Base-by-base conservation (phyloP, 2,329 filamentous ascomycete genomes). In the Emericellopsis atlantica region DNA sequence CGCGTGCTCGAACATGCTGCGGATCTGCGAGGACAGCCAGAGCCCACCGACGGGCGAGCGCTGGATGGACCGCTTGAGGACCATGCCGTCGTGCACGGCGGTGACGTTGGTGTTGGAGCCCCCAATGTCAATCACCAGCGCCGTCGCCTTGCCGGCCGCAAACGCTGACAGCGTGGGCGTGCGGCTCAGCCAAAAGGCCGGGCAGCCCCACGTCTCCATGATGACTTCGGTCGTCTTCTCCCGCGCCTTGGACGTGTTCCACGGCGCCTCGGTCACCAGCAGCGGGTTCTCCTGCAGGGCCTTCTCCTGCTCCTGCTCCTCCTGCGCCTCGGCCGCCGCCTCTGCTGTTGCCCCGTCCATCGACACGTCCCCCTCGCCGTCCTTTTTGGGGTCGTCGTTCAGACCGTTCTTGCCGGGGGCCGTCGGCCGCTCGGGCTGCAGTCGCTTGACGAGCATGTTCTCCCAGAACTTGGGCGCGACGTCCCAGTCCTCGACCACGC, bases 401-500 rank as follows among this genome's bases (percentile, higher is more conserved):
- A 90, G 65, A 16, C 85, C 84, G 56, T 94, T 92, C 55, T 79
- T 81, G 16, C 75, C 68, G 1, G 86, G 79, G 36, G 80, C 74
- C 7, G 76, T 78, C 36, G 79, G 76, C 51, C 78, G 79, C 41
- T 80, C 71, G 43, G 85, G 85, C 40, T 92, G 94, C 49, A 98
- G 72, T 47, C 88, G 80, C 51, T 86, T 88, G 44, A 89, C 84
- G 47, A 98, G 84, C 53, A 88, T 80, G 62, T 94, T 82, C 60
- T 96, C 89, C 89, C 90, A 98, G 42, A 96, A 66, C 58, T 82
- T 82, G 45, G 84, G 75, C 23, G 89, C 90, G 38, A 81, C 80
- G 49, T 98, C 92, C 92, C 92, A 98, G 61, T 98, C 89, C 60
- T 95, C 86, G 37, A 98, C 92, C 39, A 89, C 76, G 54, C 86